Base-by-base conservation (phyloP, 2,329 filamentous ascomycete genomes). In the Sphaerostilbella broomeana region DNA sequence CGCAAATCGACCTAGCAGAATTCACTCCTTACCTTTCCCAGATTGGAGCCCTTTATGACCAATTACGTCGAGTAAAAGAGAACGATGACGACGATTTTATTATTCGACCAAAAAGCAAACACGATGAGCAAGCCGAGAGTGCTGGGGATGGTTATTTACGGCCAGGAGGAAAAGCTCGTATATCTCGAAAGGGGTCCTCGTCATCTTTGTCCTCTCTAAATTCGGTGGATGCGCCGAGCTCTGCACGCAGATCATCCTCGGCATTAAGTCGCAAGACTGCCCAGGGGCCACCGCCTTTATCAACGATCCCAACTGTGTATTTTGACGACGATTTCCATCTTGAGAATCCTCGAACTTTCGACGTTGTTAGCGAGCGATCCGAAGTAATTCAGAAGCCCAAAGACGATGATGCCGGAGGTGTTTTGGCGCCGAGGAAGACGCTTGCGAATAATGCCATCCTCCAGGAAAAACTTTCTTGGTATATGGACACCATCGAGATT, bases 401-500 rank as follows among this genome's bases (percentile, higher is more conserved):
- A 17, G 69, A 65, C 24, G 61, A 62, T 4, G 61, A 68, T 4
- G 85, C 81, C 57, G 79, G 77, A 5, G 69, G 67, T 35, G 64
- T 72, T 1, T 63, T 73, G 16, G 54, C 56, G 2, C 80, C 84
- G 7, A 77, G 90, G 44, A 97, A 95, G 59, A 85, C 86, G 1
- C 69, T 98, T 19, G 90, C 90, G 6, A 95, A 89, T 0, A 98
- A 98, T 62, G 92, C 92, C 0, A 98, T 98, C 43, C 62, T 98
- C 24, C 92, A 98, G 59, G 92, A 98, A 62, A 98, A 98, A 62
- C 70, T 98, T 10, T 97, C 92, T 0, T 98, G 92, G 92, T 98
- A 98, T 60, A 95, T 98, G 88, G 92, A 98, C 59, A 98, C 92
- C 0, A 88, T 98, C 16, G 92, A 98, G 59, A 87, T 98, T 39